These are phyloP conservation scores for Parietichytrium sp. DNA, from an alignment of 108 stramenopile species.

Conservation along the genomic window DNA sequence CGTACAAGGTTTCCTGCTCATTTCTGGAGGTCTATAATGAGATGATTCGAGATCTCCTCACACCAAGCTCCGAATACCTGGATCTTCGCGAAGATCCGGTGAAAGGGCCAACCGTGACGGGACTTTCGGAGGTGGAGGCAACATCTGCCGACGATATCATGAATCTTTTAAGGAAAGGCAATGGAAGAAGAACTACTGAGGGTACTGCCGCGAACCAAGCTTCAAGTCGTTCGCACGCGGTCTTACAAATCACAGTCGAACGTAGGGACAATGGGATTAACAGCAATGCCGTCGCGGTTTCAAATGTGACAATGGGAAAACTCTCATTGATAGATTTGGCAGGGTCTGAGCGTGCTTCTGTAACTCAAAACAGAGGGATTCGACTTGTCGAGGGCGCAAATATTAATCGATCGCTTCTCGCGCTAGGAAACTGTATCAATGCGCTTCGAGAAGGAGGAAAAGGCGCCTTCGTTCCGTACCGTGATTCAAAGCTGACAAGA, in stretches of 20 bases:
- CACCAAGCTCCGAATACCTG: constrained; percentile 47
- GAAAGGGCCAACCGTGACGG: constrained; percentile 56
- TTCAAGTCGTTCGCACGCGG: constrained; percentile 62
- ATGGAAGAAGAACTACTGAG: constrained; percentile 59
- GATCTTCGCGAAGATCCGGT: constrained; percentile 60
- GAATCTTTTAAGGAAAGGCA: constrained; percentile 55
- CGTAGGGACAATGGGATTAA: background rate
- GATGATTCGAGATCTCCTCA: constrained; percentile 61
- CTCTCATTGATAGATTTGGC: constrained; percentile 50
- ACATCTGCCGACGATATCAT: constrained; percentile 49
- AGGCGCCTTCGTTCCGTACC: constrained; percentile 61
- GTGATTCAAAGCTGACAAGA: constrained; percentile 68
- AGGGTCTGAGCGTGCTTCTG: constrained; percentile 60
- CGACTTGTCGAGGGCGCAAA: constrained; percentile 64
- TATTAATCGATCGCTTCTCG: constrained; percentile 65
- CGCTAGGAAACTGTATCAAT: constrained; percentile 70
- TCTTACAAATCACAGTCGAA: constrained; percentile 47
- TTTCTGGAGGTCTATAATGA: constrained; percentile 68
- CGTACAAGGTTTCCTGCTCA: constrained; percentile 50
- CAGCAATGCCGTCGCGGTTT: background rate
- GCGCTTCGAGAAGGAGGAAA: constrained; percentile 48
- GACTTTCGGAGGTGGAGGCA: constrained; percentile 49
- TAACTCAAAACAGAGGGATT: constrained; percentile 55
- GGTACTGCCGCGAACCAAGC: constrained; percentile 64
- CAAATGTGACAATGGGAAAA: background rate